Evolutionary conservation across 2,329 filamentous ascomycete species (phyloP), one percentile per base, ranked within the genome.

Genomic region (Myrmaecium sp.): DNA sequence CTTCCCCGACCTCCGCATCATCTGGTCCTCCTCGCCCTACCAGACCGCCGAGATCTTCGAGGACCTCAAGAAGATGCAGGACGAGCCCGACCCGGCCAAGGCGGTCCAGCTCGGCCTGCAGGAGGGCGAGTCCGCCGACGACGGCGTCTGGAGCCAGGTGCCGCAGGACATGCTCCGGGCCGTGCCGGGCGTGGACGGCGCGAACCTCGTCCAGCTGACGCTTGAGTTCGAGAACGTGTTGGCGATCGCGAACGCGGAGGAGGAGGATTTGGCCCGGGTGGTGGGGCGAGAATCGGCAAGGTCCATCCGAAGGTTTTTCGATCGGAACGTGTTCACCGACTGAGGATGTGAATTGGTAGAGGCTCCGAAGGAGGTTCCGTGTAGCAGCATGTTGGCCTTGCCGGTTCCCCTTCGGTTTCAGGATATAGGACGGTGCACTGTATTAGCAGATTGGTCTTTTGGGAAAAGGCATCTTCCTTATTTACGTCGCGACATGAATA

Each of bases 11-110:
- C 64, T 98, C 25, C 76, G 81, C 36, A 78, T 98, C 39, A 82
- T 98, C 40, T 98, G 89, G 89, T 89, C 79, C 6, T 80, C 71
- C 6, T 83, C 76, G 7, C 86, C 89, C 0, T 93, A 92, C 46
- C 84, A 98, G 51, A 95, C 89, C 1, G 89, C 89, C 1, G 84
- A 95, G 57, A 95, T 98, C 34, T 95, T 98, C 47, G 76, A 84
- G 41, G 75, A 82, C 37, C 66, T 98, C 29, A 98, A 98, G 58
- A 77, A 82, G 37, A 76, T 83, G 41, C 77, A 86, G 40, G 64
- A 74, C 3, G 89, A 98, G 52, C 89, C 89, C 0, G 84, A 98
- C 47, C 89, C 89, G 1, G 65, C 92, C 18, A 72, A 71, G 3
- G 89, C 89, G 0, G 83, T 93, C 5, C 71, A 77, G 32, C 69